Conservation (phyloP, 768 basidiomycete genomes). For the Suillus spraguei region DNA sequence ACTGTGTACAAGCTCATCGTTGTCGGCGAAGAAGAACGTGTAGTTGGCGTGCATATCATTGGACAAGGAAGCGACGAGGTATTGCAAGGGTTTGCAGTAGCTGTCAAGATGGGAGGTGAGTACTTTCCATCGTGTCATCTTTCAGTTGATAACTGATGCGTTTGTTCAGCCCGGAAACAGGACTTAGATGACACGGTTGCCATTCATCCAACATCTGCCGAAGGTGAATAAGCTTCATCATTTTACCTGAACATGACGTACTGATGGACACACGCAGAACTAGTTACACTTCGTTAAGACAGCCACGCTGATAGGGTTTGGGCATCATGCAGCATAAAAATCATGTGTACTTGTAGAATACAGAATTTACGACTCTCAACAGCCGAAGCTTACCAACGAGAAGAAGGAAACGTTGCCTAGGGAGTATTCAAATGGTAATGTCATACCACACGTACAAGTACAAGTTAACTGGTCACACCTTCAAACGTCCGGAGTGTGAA, state of each 20-base stretch:
- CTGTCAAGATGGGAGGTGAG: slow-evolving; percentile 90
- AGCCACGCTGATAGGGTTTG: neutral
- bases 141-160: neutral
- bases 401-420: neutral
- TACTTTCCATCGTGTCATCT: slow-evolving; percentile 8
- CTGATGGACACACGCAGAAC: slow-evolving; percentile 40
- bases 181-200: slow-evolving; percentile 90
- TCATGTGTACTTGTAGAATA: slow-evolving; percentile 2
- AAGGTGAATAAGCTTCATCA: slow-evolving; percentile 54
- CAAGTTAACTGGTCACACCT: neutral
- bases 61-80: slow-evolving; percentile 93
- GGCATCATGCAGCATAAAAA: neutral
- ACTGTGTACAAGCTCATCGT: slow-evolving; percentile 92
- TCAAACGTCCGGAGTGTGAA: neutral
- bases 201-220: slow-evolving; percentile 87
- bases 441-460: neutral
- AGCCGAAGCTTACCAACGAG: too few species aligned
- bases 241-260: slow-evolving; percentile 8
- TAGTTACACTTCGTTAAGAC: slow-evolving; percentile 55
- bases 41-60: slow-evolving; percentile 95
- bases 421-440: neutral
- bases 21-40: slow-evolving; percentile 86
- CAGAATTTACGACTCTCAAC: neutral
- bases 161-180: slow-evolving; percentile 59
- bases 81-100: slow-evolving; percentile 96